Evolutionary conservation across 2,329 filamentous ascomycete genomes (phyloP), one percentile per base, ranked within the genome.

Genomic region (Penicillium sp.): DNA sequence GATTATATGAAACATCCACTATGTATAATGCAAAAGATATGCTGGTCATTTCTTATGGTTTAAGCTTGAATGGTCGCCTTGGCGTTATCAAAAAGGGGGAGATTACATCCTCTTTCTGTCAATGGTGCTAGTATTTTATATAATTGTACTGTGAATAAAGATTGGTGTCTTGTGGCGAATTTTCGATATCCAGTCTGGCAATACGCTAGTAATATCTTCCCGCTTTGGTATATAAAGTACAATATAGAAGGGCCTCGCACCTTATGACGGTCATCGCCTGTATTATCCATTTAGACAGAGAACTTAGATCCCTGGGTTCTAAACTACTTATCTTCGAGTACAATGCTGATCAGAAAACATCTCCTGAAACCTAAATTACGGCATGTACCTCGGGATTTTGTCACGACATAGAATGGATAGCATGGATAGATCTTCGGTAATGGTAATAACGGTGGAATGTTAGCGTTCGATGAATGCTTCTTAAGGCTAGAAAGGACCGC

Each of bases 11-110:
- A 31, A 45, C 31, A n/a, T 9, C 7, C 19, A 25, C n/a, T 37
- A 31, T 22, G 16, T 22, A 52, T 30, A 26, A 28, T 41, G 14
- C 46, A 30, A 45, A 10, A 44, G 44, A 46, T 16, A 43, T 43
- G 28, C 28, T n/a, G 30, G 30, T 26, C 17, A 35, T 35, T 17
- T 11, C 11, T 37, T 14, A 14, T 25, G 33, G 25, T 49, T 60
- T 59, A 62, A 62, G 58, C 58, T 59, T 48, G 46, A 58, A 41
- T 44, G 17, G 17, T 30, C 26, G 58, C 10, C 60, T 64, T 64
- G 60, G 60, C 60, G 30, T 55, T 52, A 52, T 61, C 58, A 60
- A 35, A 50, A 43, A 43, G 19, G 33, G 33, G 41, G 31, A 26
- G 25, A 37, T 28, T 12, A 14, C 12, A 22, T 31, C 11, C 30